Conservation (phyloP, 2,329 filamentous ascomycete species). For the Lasiodiplodia citricola region DNA sequence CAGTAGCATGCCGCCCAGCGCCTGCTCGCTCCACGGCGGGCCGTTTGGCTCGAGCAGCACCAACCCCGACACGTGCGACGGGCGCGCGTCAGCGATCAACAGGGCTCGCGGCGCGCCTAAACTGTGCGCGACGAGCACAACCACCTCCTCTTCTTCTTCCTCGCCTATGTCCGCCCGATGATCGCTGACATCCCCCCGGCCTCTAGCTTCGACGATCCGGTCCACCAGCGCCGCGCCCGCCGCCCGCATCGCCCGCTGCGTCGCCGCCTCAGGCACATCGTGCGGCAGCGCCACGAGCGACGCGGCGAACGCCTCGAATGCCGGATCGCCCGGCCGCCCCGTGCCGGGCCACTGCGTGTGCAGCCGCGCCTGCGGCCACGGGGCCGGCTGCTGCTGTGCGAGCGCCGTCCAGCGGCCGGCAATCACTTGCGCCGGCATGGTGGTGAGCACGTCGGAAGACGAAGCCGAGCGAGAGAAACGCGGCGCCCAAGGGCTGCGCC, state of each 20-base stretch:
- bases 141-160: background rate
- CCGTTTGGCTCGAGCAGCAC: constrained; percentile 44
- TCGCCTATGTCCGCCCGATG: background rate
- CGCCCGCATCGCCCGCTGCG: constrained; percentile 38
- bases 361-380: constrained; percentile 50
- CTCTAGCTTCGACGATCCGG: constrained; percentile 53
- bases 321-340: constrained; percentile 43
- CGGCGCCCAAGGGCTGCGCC: constrained; percentile 51
- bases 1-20: background rate
- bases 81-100: background rate
- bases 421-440: constrained; percentile 27
- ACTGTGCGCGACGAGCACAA: background rate
- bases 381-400: constrained; percentile 39
- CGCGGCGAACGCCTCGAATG: constrained; percentile 33
- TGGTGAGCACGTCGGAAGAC: constrained; percentile 23
- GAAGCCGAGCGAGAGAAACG: constrained; percentile 26
- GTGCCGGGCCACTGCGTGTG: constrained; percentile 50
- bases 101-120: background rate
- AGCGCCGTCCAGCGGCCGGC: constrained; percentile 43
- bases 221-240: background rate
- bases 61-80: constrained; percentile 34
- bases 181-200: background rate
- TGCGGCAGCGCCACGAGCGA: background rate
- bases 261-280: constrained; percentile 40
- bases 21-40: background rate